Base-by-base conservation (phyloP, 148 eudicot genomes). In the Persicaria maculosa region DNA sequence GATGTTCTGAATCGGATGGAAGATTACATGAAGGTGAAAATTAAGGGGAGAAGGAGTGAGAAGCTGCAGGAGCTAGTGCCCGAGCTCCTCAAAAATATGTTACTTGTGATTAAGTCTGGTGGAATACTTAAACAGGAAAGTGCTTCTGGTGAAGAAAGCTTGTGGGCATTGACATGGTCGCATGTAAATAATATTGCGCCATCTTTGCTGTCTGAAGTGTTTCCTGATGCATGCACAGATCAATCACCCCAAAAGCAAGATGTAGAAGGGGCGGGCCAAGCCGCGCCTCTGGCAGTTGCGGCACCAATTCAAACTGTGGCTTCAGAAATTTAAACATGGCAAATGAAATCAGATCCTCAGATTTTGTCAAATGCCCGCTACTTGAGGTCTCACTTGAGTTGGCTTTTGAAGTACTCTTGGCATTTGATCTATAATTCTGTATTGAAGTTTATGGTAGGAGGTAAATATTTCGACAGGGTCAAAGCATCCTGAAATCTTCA, bases 91-190 rank as follows among this genome's bases (percentile, higher is more conserved):
- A 85, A 83, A 71, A 85, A 85, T 71, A 79, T 79, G 9, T 54
- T 85, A 77, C 82, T 85, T n/a, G 82, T 85, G 6, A 80, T 85
- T 84, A 85, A 81, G 75, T 69, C 75, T 4, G 77, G 70, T 45
- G 81, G 88, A 20, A 68, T 85, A 20, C 85, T 85, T 9, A 78
- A 67, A 45, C 86, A 79, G 16, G 75, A 64, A 67, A 79, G 77
- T 16, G 22, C 71, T 5, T 72, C 70, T 15, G 45, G 78, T 6
- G 85, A 79, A 47, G 86, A 85, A 72, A 83, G 79, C 79, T 79
- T 85, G 4, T 85, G 88, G 85, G 74, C 81, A 19, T 77, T 77
- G 70, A 85, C 88, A 1, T 83, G 83, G 86, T 75, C 75, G 45
- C 82, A 81, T 72, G 86, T 85, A 45, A 81, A 81, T 9, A 81